Evolutionary conservation across 345 rosid genomes (phyloP), one percentile per base, ranked within the genome.

Genomic region (Syzygium aqueum): DNA sequence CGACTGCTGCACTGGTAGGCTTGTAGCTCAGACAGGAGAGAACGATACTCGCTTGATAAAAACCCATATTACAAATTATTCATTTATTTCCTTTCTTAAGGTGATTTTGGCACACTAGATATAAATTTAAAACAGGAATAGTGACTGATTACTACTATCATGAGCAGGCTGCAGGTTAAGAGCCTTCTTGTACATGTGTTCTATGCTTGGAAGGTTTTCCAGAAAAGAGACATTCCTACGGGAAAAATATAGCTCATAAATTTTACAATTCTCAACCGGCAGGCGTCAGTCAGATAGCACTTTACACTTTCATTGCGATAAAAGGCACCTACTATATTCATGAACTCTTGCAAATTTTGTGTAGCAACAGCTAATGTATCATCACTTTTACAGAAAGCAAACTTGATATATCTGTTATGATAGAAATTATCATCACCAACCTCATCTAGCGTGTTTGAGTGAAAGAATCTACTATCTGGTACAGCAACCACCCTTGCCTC

Each of bases 381-480:
- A 78, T 85, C 85, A 54, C 93, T 92, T 89, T 93, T 93, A 89
- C 95, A 94, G 90, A 94, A 94, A 84, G 95, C 93, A 87, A 92
- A 93, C 91, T 94, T 90, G 83, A 93, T 87, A 65, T 91, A 93
- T 53, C 93, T 93, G 86, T 85, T 90, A 57, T 87, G 89, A 63
- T 90, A 86, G 14, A 50, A 27, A 51, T 65, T n/a, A 65, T 22
- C 49, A 51, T 84, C 51, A 80, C 51, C 57, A 21, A 57, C 23
- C 63, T n/a, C 84, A 2, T 21, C 87, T 59, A 85, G 53, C 28
- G 43, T 77, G 52, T 88, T 86, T 54, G 89, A 25, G 59, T 88
- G 94, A 88, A 93, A 93, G 86, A 93, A 93, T 73, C 93, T 94
- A 63, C 94, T 73, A 61, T 93, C 94, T 54, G 95, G 94, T 50